Conservation (phyloP, 441 rosid species). For the Mallotus japonicus region DNA sequence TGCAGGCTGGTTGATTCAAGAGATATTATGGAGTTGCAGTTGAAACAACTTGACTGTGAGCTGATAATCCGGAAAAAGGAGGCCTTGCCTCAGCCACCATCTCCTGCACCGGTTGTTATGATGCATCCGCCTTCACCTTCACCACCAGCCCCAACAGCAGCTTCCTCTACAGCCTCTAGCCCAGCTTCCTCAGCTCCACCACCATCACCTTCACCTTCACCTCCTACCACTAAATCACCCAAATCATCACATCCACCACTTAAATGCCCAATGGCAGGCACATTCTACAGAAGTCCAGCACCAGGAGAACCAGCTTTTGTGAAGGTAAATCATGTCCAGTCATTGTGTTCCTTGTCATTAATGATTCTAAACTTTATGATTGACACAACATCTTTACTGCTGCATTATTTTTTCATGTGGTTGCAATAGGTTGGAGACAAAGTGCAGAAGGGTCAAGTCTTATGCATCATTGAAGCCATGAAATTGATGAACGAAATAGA, state of each 20-base stretch:
- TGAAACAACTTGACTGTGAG: constrained; percentile 83
- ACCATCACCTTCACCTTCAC: constrained; percentile 37
- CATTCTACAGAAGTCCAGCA: constrained; percentile 72
- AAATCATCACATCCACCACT: constrained; percentile 70
- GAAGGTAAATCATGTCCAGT: constrained; percentile 47
- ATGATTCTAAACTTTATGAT: constrained; percentile 8
- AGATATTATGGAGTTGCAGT: constrained; percentile 80
- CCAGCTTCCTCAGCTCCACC: constrained; percentile 42
- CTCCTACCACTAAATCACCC: constrained; percentile 39
- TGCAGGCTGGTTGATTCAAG: constrained; percentile 86
- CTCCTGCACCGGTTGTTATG: constrained; percentile 51
- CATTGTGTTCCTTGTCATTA: constrained; percentile 5
- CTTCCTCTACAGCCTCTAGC: constrained; percentile 37
- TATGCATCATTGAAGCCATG: constrained; percentile 92
- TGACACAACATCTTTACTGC: not conserved
- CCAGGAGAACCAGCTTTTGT: constrained; percentile 84
- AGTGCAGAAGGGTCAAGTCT: constrained; percentile 83
- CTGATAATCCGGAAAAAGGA: constrained; percentile 74
- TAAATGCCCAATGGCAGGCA: constrained; percentile 90
- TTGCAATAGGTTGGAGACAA: constrained; percentile 74
- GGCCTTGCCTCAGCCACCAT: constrained; percentile 62
- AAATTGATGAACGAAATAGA: constrained; percentile 92
- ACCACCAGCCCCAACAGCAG: constrained; percentile 38
- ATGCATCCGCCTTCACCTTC: constrained; percentile 42
- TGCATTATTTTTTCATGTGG: constrained; percentile 7